Conservation (phyloP, 2,329 filamentous ascomycete genomes). For the Raffaelea ambrosiae region DNA sequence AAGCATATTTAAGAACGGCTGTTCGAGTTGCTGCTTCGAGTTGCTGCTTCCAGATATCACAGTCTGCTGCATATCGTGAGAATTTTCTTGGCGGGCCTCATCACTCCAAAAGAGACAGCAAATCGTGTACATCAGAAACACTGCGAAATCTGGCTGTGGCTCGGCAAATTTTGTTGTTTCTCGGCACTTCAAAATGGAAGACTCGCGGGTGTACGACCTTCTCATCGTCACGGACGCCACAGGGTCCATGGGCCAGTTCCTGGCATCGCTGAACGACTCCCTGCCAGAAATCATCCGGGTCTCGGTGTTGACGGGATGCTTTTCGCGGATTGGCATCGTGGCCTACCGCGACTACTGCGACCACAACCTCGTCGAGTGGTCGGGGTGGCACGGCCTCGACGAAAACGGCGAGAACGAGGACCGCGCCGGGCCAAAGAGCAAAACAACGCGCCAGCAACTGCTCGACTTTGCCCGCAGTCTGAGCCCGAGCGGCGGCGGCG, state of each 20-base stretch:
- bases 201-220: slow-evolving; percentile 27
- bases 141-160: no score
- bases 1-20: no score
- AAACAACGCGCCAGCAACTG: slow-evolving; percentile 23
- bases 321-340: slow-evolving; percentile 39
- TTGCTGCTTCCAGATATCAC: no score
- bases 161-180: no score
- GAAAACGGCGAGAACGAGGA: background rate
- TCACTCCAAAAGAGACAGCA: background rate
- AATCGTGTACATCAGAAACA: no score
- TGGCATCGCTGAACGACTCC: slow-evolving; percentile 32
- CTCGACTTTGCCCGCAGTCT: slow-evolving; percentile 27
- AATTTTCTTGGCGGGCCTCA: no score
- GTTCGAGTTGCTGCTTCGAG: no score
- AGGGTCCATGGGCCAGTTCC: slow-evolving; percentile 33
- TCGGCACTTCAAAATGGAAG: no score
- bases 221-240: slow-evolving; percentile 38
- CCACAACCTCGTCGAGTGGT: slow-evolving; percentile 32
- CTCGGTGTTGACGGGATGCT: slow-evolving; percentile 38
- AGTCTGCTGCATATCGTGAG: no score
- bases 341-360: slow-evolving; percentile 41
- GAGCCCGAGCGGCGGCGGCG: slow-evolving; percentile 23
- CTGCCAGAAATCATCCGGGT: slow-evolving; percentile 42
- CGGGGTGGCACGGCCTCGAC: slow-evolving; percentile 32
- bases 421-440: slow-evolving; percentile 1